Evolutionary conservation across 78 protist genomes (phyloP).

Genomic region (Bodo saltans): DNA sequence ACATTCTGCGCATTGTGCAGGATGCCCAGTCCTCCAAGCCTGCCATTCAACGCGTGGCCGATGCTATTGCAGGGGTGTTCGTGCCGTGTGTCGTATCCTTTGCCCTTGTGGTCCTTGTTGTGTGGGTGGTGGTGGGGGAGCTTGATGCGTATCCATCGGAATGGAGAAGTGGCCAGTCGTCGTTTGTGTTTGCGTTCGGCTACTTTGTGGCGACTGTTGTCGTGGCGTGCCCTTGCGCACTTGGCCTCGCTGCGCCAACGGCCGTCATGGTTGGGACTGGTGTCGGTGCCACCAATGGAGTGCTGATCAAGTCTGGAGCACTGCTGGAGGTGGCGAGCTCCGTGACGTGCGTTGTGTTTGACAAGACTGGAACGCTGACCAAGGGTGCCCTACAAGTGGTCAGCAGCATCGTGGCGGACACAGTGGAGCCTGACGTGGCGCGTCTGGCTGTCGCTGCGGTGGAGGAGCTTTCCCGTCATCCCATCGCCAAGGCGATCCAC

Average conservation of each 20-base stretch:
- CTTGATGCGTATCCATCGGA: background rate
- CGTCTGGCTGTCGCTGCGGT: background rate
- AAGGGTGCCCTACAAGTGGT: constrained; percentile 48
- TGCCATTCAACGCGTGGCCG: constrained; percentile 70
- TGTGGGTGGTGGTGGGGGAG: constrained; percentile 56
- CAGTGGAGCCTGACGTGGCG: background rate
- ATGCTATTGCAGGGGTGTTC: constrained; percentile 63
- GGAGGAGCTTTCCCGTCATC: constrained; percentile 57
- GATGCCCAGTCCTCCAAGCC: constrained; percentile 77
- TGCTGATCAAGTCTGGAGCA: constrained; percentile 78
- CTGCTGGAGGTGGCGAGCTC: constrained; percentile 68
- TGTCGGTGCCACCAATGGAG: constrained; percentile 69
- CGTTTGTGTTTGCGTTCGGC: constrained; percentile 55
- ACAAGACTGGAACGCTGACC: constrained; percentile 93
- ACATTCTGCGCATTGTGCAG: constrained; percentile 77
- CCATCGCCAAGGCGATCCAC: constrained; percentile 69
- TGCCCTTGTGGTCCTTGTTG: constrained; percentile 59
- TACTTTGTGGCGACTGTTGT: constrained; percentile 52
- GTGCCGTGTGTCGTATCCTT: constrained; percentile 79
- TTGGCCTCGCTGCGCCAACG: constrained; percentile 89
- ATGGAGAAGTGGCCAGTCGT: background rate
- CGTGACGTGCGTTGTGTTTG: constrained; percentile 60
- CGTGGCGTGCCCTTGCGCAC: constrained; percentile 93
- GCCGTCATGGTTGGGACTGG: constrained; percentile 91
- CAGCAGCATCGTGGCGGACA: background rate